Evolutionary conservation across 495 filamentous ascomycete species (phyloP).

Genomic region (Neurospora sp.): DNA sequence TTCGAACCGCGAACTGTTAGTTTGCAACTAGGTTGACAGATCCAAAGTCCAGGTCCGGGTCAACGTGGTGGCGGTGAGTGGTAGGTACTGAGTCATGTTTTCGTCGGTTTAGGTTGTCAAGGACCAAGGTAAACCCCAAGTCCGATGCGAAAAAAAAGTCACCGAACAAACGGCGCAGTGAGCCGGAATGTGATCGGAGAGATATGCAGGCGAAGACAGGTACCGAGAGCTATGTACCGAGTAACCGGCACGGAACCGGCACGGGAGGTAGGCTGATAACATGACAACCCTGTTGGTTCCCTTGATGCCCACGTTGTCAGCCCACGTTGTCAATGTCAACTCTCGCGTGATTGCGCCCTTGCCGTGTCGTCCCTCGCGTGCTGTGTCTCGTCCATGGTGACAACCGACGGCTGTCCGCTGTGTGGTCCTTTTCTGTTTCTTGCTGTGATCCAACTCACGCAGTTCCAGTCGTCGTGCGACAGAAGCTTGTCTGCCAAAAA

Average conservation of each 20-base stretch:
- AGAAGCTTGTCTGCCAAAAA: too few species aligned
- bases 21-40: too few species aligned
- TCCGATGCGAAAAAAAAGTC: too few species aligned
- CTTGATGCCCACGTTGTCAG: not conserved
- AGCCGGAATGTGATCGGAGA: too few species aligned
- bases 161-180: too few species aligned
- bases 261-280: not conserved
- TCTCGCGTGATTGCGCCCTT: not conserved
- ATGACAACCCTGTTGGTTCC: not conserved
- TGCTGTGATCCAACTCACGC: too few species aligned
- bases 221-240: not conserved
- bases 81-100: not conserved
- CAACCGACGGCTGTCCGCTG: too few species aligned
- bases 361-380: not conserved
- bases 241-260: not conserved
- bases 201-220: too few species aligned
- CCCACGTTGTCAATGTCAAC: not conserved
- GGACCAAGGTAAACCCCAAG: too few species aligned
- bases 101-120: too few species aligned
- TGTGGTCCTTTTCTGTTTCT: too few species aligned
- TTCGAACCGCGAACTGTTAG: not conserved
- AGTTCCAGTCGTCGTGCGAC: too few species aligned
- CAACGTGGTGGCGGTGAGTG: not conserved
- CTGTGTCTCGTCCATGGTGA: not conserved
- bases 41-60: not conserved